Conservation (phyloP, 345 rosid genomes). For the Aquilaria yunnanensis region DNA sequence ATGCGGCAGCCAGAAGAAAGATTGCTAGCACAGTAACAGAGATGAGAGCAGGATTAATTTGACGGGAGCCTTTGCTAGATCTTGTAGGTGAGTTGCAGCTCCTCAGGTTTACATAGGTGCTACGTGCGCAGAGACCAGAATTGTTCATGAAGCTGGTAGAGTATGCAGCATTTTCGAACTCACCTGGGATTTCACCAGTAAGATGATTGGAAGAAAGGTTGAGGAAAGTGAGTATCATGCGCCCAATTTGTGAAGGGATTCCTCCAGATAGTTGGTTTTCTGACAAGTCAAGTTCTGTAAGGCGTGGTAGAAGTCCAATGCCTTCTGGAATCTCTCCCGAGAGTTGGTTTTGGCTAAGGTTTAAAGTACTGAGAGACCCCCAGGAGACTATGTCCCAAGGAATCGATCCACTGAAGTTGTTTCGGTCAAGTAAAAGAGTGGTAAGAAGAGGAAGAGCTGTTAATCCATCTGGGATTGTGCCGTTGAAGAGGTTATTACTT, state of each 20-base stretch:
- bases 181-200: constrained; percentile 36
- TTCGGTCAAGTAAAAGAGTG: constrained; percentile 34
- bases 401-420: constrained; percentile 42
- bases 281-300: constrained; percentile 39
- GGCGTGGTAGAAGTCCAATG: constrained; percentile 29
- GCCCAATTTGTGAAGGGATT: constrained; percentile 43
- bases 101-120: constrained; percentile 19
- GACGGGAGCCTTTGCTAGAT: constrained; percentile 11
- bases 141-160: constrained; percentile 42
- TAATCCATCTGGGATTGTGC: constrained; percentile 37
- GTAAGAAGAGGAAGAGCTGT: constrained; percentile 32
- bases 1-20: constrained; percentile 13
- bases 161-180: constrained; percentile 35
- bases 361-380: constrained; percentile 27
- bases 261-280: constrained; percentile 38
- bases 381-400: constrained; percentile 42
- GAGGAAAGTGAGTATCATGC: constrained; percentile 13
- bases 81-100: constrained; percentile 20
- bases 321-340: constrained; percentile 38
- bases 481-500: constrained; percentile 43
- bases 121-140: constrained; percentile 40
- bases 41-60: constrained; percentile 16
- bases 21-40: constrained; percentile 4
- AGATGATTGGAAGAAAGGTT: constrained; percentile 59
- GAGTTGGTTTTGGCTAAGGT: constrained; percentile 41